Evolutionary conservation across 2,329 filamentous ascomycete species (phyloP), one percentile per base, ranked within the genome.

Genomic region (Aspergillus sp.): DNA sequence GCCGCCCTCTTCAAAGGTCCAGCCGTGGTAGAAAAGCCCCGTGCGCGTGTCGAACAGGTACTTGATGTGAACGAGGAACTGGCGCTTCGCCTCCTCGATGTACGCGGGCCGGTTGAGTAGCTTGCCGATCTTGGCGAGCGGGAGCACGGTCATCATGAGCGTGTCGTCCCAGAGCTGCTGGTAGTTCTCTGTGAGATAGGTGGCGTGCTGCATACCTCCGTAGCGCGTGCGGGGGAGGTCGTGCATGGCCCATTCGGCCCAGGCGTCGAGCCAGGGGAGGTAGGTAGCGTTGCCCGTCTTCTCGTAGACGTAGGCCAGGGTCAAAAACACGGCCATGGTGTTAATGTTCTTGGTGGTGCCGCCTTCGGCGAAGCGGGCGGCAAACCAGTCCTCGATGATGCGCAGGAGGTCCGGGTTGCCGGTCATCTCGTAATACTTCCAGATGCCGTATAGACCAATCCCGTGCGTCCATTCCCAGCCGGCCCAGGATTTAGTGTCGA

Each of bases 101-200:
- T 94, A 94, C 65, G 89, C 84, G 0, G 88, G 88, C 1, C 90
- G 80, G 61, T 84, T 80, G 2, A 94, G 82, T 4, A 92, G 79
- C 57, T 87, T 82, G 0, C 90, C 90, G 61, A 92, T 92, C 78
- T 93, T 93, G 18, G 90, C 90, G 18, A 93, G 80, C 1, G 90
- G 90, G 75, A 93, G 78, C 6, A 92, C 90, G 0, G 89, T 92
- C 90, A 94, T 94, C 90, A 94, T 93, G 49, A 94, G 81, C 6
- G 90, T 94, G 72, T 94, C 90, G 66, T 92, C 90, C 90, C 90
- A 94, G 22, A 93, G 81, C 77, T 93, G 88, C 72, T 91, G 83
- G 62, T 87, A 81, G 74, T 94, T 92, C 63, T 84, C 82, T 2
- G 85, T 83, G 32, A 88, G 76, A 67, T 92, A 92, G 0, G 90